These are phyloP conservation scores for Alopecurus myosuroides DNA, from an alignment of 176 grass and related monocot species.

Conservation along the genomic window DNA sequence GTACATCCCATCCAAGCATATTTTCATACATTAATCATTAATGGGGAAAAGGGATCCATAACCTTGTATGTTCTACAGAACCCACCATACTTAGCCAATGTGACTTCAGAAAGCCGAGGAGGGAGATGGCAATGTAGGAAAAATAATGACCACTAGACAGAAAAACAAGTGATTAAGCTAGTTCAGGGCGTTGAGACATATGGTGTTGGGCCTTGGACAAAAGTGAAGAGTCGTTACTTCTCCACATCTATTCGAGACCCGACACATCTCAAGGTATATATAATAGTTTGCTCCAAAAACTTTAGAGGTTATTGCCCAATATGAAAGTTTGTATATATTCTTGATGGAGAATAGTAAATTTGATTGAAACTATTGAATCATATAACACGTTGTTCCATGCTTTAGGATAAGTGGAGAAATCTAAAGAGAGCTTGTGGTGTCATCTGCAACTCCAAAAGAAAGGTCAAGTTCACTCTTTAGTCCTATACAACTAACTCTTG, in stretches of 20 bases:
- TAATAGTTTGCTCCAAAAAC: no score
- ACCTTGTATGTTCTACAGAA: background rate
- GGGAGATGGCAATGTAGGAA: no score
- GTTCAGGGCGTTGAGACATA: background rate
- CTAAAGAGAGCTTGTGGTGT: background rate
- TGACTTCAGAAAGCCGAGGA: no score
- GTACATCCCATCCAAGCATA: background rate
- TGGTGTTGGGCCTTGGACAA: background rate
- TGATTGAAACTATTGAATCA: background rate
- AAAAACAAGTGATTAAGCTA: background rate
- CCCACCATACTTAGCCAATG: no score
- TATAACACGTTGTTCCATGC: background rate
- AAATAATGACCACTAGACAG: slow-evolving; percentile 21
- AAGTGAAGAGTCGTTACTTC: slow-evolving; percentile 14
- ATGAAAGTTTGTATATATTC: background rate
- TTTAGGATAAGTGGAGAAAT: slow-evolving; percentile 13
- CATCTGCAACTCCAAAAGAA: background rate
- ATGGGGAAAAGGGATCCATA: background rate
- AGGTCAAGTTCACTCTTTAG: background rate
- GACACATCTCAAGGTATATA: slow-evolving; percentile 18
- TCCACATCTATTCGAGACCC: background rate
- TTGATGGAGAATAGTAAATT: background rate
- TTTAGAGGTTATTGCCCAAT: no score
- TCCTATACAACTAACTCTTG: no score
- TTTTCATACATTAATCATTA: background rate